A percentile compares a stretch with the other conserved stretches of the same genome.
Conservation (phyloP, 176 grass and related monocot genomes). For the Oryza rufipogon region DNA sequence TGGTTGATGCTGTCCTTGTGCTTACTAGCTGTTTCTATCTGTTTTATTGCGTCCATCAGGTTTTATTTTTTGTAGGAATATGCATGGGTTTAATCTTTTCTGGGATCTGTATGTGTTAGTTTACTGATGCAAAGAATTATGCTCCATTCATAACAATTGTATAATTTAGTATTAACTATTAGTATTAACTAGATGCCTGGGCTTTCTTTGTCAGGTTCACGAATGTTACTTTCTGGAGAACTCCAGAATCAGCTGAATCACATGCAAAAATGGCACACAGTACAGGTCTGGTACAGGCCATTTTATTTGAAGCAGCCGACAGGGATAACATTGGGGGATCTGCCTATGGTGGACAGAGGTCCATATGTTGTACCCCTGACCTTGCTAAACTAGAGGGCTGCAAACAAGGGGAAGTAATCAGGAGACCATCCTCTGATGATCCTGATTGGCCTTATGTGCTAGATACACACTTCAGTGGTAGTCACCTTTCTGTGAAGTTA, state of each 20-base stretch:
- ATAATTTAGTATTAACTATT: not conserved
- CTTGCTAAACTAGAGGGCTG: conserved; percentile 93
- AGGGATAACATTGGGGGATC: conserved; percentile 97
- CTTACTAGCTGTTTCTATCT: not conserved
- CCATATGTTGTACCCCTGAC: conserved; percentile 98
- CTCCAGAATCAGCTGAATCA: conserved; percentile 62
- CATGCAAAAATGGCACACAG: conserved; percentile 85
- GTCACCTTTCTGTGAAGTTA: conserved; percentile 60
- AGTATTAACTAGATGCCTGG: not conserved
- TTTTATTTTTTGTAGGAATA: not conserved
- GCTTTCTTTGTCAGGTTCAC: conserved; percentile 57
- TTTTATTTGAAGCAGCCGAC: conserved; percentile 93
- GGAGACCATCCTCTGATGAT: conserved; percentile 73
- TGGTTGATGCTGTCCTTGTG: not conserved
- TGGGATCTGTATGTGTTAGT: conserved; percentile 9
- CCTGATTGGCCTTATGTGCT: conserved; percentile 75
- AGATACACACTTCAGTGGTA: conserved; percentile 78
- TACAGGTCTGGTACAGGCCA: conserved; percentile 86
- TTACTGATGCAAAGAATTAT: not conserved
- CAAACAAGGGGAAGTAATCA: conserved; percentile 96
- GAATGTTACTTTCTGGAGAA: conserved; percentile 90
- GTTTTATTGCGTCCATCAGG: not conserved
- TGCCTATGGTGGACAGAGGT: conserved; percentile 93
- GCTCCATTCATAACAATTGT: not conserved
- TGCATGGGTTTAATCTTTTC: not conserved